Evolutionary conservation across 331 rosid genomes (phyloP), one percentile per base, ranked within the genome.

Genomic region (Dryas integrifolia): DNA sequence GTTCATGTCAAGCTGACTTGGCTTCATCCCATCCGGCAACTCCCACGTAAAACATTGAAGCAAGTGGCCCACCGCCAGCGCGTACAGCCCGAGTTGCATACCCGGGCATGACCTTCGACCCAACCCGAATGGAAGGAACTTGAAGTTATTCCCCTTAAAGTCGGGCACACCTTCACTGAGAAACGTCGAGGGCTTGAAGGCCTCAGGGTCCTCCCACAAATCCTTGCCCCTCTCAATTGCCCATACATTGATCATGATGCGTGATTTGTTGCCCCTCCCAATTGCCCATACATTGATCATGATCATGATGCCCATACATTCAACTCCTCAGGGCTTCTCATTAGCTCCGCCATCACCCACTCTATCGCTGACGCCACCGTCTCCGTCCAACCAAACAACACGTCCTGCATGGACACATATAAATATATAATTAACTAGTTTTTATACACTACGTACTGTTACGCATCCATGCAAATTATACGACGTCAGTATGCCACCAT

Each of bases 71-170:
- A 93, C 92, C 1, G 96, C 82, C 85, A 85, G 40, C 53, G 91
- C 85, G 61, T 86, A 90, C 0, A 93, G 82, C 18, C 98, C 98
- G 21, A 93, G 79, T 15, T 86, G 92, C 98, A 93, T 93, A 0
- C 98, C 98, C 0, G 98, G 98, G 79, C 98, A 93, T 0, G 98
- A 93, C 79, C 98, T 82, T 0, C 98, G 89, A 72, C 98, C 98
- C 61, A 97, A 93, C 50, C 98, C 98, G 70, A 93, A 93, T 0
- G 98, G 98, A 2, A 93, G 82, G 72, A 90, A 93, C 88, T 93
- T 96, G 55, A 93, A 93, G 76, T 90, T 87, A 50, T 80, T 83
- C 0, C 98, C 98, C 46, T 93, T 93, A 56, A 89, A 93, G 21
- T 93, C 97, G 0, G 97, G 79, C 60, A 80, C 82, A 0, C 90